phyloP scores from a whole-genome alignment of 2,329 filamentous ascomycete species.

The Chrysoporthe austroafricana region DNA sequence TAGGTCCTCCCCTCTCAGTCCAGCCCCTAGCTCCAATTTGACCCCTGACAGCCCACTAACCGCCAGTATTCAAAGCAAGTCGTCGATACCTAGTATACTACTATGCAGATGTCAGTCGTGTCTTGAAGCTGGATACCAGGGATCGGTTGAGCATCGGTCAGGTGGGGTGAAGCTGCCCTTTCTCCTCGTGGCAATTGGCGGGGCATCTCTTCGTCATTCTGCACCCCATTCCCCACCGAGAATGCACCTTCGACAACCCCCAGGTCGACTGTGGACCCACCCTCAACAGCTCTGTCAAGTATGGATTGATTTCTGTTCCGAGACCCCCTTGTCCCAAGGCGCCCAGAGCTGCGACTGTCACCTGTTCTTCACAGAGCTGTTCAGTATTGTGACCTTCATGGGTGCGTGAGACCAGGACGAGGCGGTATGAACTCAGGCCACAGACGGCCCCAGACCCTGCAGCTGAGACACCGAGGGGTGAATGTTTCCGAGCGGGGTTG shows the following conservation, averaged over 20 bases:
- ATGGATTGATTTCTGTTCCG: conserved; percentile 20
- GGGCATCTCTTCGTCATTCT: conserved; percentile 22
- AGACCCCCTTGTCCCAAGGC: conserved; percentile 7
- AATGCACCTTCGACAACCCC: conserved; percentile 3
- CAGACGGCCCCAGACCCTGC: background rate
- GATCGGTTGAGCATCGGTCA: conserved; percentile 18
- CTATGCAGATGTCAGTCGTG: conserved; percentile 7
- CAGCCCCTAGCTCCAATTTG: conserved; percentile 15
- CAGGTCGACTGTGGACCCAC: conserved; percentile 21
- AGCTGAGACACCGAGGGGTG: background rate
- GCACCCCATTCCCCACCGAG: conserved; percentile 11
- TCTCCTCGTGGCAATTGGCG: conserved; percentile 21
- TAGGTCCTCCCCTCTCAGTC: background rate
- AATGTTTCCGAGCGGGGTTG: background rate
- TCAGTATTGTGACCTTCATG: background rate
- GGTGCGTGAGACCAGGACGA: background rate
- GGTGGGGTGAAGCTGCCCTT: conserved; percentile 16
- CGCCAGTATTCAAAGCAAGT: conserved; percentile 5
- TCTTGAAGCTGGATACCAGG: conserved; percentile 8
- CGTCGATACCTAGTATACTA: background rate
- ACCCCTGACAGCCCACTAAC: conserved; percentile 5
- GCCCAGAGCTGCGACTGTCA: background rate
- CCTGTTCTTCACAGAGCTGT: background rate
- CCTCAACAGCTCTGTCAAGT: conserved; percentile 18
- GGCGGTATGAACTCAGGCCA: background rate